Conservation (phyloP, 2,329 filamentous ascomycete genomes). For the Cercospora canescens region DNA sequence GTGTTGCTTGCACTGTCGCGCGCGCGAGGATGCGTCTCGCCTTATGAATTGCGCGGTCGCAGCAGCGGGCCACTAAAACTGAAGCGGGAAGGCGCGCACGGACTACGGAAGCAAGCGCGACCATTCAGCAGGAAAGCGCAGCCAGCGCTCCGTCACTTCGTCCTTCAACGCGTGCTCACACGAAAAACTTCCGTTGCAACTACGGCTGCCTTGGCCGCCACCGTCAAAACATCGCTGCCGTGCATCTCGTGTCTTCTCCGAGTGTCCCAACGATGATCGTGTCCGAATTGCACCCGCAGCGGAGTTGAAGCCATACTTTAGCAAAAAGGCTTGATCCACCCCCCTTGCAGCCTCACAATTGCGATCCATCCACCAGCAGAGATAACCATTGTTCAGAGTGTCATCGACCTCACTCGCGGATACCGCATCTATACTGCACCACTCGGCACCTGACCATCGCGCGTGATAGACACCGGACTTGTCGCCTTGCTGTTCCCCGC, state of each 20-base stretch:
- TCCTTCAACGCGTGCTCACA: background rate
- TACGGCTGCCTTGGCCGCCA: background rate
- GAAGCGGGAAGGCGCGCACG: background rate
- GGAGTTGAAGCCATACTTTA: constrained; percentile 2
- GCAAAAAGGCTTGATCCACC: constrained; percentile 4
- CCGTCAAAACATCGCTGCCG: background rate
- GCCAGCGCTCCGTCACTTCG: background rate
- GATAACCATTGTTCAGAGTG: background rate
- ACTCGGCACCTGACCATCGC: no score
- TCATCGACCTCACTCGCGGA: background rate
- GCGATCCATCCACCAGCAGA: background rate
- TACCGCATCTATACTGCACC: no score
- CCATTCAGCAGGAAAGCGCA: background rate
- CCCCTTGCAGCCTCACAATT: constrained; percentile 8
- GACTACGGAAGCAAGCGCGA: background rate
- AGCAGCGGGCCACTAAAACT: background rate
- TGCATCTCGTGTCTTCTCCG: background rate
- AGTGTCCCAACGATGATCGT: background rate
- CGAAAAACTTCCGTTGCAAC: background rate
- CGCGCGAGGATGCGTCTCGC: background rate
- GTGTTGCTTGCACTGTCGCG: background rate
- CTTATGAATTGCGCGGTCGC: background rate
- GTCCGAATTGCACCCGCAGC: background rate
- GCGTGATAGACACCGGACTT: background rate
- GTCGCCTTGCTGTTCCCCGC: background rate